Conservation (phyloP, 306 rosid genomes). For the Prunus mongolica region DNA sequence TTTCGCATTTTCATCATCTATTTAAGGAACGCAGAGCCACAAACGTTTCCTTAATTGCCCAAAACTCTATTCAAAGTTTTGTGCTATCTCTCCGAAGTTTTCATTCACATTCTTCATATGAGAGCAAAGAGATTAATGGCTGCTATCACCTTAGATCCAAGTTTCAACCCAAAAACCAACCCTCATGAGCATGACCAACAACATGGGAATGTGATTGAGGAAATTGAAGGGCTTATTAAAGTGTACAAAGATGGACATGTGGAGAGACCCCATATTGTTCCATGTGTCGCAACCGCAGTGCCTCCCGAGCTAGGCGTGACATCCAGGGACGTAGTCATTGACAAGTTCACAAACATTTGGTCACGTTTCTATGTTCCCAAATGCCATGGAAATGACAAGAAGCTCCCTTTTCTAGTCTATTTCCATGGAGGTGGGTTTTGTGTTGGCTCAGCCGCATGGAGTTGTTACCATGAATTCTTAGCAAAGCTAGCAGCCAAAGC, state of each 20-base stretch:
- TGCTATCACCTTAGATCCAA: slow-evolving; percentile 42
- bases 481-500: slow-evolving; percentile 44
- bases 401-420: slow-evolving; percentile 61
- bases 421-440: slow-evolving; percentile 96
- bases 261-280: slow-evolving; percentile 62
- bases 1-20: slow-evolving; percentile 1
- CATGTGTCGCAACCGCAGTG: slow-evolving; percentile 42
- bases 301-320: slow-evolving; percentile 41
- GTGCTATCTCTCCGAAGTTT: background rate
- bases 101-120: slow-evolving; percentile 8
- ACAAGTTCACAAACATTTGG: slow-evolving; percentile 48
- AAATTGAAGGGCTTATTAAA: slow-evolving; percentile 69
- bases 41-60: background rate
- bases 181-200: slow-evolving; percentile 17
- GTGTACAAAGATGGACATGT: slow-evolving; percentile 65
- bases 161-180: slow-evolving; percentile 22
- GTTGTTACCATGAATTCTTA: slow-evolving; percentile 72
- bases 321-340: slow-evolving; percentile 58
- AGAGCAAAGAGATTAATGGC: slow-evolving; percentile 37
- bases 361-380: slow-evolving; percentile 74
- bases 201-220: slow-evolving; percentile 44
- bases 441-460: slow-evolving; percentile 86
- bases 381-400: background rate
- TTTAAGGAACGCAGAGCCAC: slow-evolving; percentile 9
- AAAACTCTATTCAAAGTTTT: background rate